Conservation (phyloP, 2,329 filamentous ascomycete species). For the Chaetomium olivaceum region DNA sequence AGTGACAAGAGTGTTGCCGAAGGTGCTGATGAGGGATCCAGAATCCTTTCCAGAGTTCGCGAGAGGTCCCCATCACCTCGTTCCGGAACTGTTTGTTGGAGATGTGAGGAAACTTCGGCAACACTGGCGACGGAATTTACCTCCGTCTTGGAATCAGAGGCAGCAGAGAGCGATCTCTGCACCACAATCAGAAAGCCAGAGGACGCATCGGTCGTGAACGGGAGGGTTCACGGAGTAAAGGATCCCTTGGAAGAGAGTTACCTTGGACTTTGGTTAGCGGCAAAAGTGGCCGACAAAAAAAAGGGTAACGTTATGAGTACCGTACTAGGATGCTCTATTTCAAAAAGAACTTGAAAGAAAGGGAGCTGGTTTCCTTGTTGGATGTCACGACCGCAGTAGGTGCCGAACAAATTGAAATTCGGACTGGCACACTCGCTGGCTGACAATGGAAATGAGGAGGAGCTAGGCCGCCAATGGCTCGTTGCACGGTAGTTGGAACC, state of each 20-base stretch:
- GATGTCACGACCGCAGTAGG: neutral
- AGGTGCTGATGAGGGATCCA: neutral
- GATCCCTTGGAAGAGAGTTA: neutral
- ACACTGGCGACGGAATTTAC: neutral
- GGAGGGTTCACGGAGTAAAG: neutral
- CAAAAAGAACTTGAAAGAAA: neutral
- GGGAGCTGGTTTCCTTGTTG: neutral
- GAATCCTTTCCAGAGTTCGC: neutral
- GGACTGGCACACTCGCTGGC: neutral
- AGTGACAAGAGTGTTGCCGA: neutral
- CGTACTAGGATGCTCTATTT: neutral
- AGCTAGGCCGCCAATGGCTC: neutral
- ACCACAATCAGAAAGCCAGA: neutral
- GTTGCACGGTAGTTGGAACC: neutral
- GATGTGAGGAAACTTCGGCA: neutral
- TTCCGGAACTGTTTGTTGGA: neutral
- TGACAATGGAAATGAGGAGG: neutral
- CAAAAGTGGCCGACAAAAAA: neutral
- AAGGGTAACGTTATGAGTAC: too few relatives aligned
- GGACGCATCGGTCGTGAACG: too few relatives aligned
- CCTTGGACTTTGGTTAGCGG: neutral
- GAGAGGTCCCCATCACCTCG: neutral
- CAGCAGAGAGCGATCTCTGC: neutral
- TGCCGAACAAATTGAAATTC: neutral
- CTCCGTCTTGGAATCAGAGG: neutral